A percentile compares a stretch with the other conserved stretches of the same genome.
Conservation (phyloP, 805 yeast genomes). For the Kuraishia floccosa region DNA sequence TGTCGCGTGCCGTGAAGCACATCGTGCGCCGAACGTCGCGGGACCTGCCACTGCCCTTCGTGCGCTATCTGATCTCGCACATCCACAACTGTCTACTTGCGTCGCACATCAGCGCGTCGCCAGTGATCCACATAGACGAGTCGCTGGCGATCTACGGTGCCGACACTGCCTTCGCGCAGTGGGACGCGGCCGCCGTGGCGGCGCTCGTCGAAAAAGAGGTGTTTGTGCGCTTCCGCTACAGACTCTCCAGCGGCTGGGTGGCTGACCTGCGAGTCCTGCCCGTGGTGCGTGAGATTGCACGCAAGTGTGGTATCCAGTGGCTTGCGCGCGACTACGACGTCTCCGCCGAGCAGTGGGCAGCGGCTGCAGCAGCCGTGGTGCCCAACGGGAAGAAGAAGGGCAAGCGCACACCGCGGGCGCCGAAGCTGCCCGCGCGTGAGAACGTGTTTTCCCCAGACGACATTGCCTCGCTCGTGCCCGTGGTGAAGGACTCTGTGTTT, state of each 20-base stretch:
- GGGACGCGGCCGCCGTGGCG: constrained; percentile 31
- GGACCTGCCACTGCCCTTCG: constrained; percentile 38
- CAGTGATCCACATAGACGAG: constrained; percentile 30
- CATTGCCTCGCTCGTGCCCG: constrained; percentile 59
- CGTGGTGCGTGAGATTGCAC: constrained; percentile 56
- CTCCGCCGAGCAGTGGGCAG: constrained; percentile 19
- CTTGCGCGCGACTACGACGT: constrained; percentile 36
- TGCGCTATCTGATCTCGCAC: constrained; percentile 53
- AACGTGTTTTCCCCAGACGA: constrained; percentile 50
- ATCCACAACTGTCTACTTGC: constrained; percentile 67
- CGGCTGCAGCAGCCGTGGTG: constrained; percentile 9
- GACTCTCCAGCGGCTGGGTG: constrained; percentile 39
- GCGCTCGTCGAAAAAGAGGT: constrained; percentile 41
- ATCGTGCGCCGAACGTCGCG: constrained; percentile 39
- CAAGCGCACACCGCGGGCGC: constrained; percentile 12
- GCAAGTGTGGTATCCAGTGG: constrained; percentile 85
- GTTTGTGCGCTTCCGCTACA: constrained; percentile 49
- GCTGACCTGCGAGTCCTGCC: constrained; percentile 22
- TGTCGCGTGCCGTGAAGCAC: constrained; percentile 75
- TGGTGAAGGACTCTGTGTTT: constrained; percentile 61
- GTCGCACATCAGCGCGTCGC: constrained; percentile 24
- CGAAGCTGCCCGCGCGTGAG: constrained; percentile 7
- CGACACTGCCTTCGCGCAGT: constrained; percentile 23
- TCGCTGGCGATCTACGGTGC: constrained; percentile 28
- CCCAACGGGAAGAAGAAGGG: constrained; percentile 20